phyloP scores from a whole-genome alignment of 495 filamentous ascomycete genomes.

The Aspergillus coremiiformis region DNA sequence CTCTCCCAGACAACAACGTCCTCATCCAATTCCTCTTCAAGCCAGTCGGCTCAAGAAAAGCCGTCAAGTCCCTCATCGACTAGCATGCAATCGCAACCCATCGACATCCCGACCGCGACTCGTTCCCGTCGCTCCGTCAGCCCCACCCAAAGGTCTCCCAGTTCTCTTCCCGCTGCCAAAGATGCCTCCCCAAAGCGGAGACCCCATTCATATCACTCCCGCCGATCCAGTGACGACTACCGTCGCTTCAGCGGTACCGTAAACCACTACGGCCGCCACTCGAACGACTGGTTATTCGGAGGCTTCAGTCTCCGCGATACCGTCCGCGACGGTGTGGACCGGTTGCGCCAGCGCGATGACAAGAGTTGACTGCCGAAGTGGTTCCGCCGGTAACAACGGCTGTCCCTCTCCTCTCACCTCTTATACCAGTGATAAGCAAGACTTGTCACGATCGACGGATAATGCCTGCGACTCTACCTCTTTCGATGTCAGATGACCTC shows the following conservation, averaged over 20 bases:
- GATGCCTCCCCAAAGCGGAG: slow-evolving; percentile 17
- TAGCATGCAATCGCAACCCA: neutral
- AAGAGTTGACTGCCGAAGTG: slow-evolving; percentile 5
- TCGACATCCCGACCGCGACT: slow-evolving; percentile 1
- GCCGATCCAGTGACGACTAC: slow-evolving; percentile 30
- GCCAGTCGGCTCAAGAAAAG: neutral
- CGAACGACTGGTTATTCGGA: slow-evolving; percentile 44
- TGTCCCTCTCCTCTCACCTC: neutral
- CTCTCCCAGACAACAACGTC: neutral
- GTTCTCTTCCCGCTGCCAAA: too few species aligned
- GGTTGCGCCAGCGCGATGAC: slow-evolving; percentile 27
- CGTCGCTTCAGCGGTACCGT: slow-evolving; percentile 37
- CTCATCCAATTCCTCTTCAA: neutral
- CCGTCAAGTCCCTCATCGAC: neutral
- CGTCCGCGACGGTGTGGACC: slow-evolving; percentile 39
- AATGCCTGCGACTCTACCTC: neutral
- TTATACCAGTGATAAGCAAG: too few species aligned
- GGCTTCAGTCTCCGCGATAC: slow-evolving; percentile 43
- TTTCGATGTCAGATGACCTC: neutral
- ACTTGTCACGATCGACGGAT: neutral
- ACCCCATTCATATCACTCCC: slow-evolving; percentile 13
- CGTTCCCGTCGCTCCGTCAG: slow-evolving; percentile 13
- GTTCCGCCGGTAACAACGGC: neutral
- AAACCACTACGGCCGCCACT: slow-evolving; percentile 42
- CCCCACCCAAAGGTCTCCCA: slow-evolving; percentile 18